phyloP scores from a whole-genome alignment of 2,329 filamentous ascomycete species.

The Trichoderma gracile region DNA sequence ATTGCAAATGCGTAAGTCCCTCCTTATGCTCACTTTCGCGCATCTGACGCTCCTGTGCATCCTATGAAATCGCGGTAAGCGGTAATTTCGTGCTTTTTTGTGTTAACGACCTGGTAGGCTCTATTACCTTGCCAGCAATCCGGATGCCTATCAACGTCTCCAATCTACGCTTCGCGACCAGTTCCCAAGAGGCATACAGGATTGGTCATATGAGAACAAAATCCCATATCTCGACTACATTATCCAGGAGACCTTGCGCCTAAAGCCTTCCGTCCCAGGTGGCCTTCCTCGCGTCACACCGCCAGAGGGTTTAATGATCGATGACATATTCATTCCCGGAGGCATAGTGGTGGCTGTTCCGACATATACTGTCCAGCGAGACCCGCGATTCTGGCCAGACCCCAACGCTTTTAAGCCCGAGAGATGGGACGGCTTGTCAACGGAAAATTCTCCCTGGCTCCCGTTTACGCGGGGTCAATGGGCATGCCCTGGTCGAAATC shows the following conservation, averaged over 20 bases:
- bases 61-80: background rate
- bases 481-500: conserved; percentile 41
- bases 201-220: conserved; percentile 27
- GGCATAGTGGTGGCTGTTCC: conserved; percentile 37
- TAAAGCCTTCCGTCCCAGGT: conserved; percentile 42
- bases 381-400: conserved; percentile 28
- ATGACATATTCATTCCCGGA: conserved; percentile 40
- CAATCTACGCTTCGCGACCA: background rate
- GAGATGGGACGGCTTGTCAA: conserved; percentile 33
- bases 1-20: conserved; percentile 10
- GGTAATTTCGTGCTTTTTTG: no score
- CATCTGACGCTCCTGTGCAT: no score
- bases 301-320: conserved; percentile 39
- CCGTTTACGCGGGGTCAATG: conserved; percentile 33
- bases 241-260: conserved; percentile 45
- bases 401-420: conserved; percentile 39
- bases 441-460: conserved; percentile 12
- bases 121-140: conserved; percentile 4
- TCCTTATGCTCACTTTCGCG: background rate
- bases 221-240: conserved; percentile 34
- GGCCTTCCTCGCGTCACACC: conserved; percentile 42
- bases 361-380: conserved; percentile 27
- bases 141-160: background rate
- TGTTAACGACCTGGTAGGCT: background rate
- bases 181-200: background rate